These are phyloP conservation scores for Saturnispora bothae DNA, from an alignment of 805 yeast species.

Conservation along the genomic window DNA sequence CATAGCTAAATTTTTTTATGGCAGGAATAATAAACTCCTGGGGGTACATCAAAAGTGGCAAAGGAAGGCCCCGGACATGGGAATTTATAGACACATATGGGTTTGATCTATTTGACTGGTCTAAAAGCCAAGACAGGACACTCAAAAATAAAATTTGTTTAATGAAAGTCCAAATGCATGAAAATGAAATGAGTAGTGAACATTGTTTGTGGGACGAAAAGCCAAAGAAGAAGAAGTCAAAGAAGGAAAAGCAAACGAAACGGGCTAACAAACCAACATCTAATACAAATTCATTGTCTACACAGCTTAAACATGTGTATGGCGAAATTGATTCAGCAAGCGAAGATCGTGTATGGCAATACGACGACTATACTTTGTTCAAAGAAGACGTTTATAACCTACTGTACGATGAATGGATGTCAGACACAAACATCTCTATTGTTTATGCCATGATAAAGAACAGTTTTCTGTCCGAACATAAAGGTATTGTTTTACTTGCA, in stretches of 20 bases:
- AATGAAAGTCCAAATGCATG: slow-evolving; percentile 3
- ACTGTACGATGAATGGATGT: slow-evolving; percentile 60
- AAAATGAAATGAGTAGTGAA: slow-evolving; percentile 6
- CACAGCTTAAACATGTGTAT: slow-evolving; percentile 4
- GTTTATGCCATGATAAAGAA: slow-evolving; percentile 34
- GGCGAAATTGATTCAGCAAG: neutral
- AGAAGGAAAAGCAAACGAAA: neutral
- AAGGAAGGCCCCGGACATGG: neutral
- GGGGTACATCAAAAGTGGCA: slow-evolving; percentile 3
- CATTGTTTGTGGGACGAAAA: slow-evolving; percentile 7
- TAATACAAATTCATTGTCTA: too few relatives aligned
- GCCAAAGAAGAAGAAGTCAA: slow-evolving; percentile 4
- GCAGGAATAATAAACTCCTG: slow-evolving; percentile 6
- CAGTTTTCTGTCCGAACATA: slow-evolving; percentile 30
- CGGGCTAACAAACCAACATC: too few relatives aligned
- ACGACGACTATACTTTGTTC: slow-evolving; percentile 47
- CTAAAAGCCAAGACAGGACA: neutral
- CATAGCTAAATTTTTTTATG: too few relatives aligned
- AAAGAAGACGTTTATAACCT: slow-evolving; percentile 48
- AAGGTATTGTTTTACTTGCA: slow-evolving; percentile 32
- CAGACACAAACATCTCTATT: slow-evolving; percentile 58
- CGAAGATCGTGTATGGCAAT: slow-evolving; percentile 39
- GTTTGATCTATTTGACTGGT: slow-evolving; percentile 9
- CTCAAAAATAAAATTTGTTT: neutral
- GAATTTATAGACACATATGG: slow-evolving; percentile 7